Conservation (phyloP, 805 yeast species). For the Jamesozyma jinghongensis region DNA sequence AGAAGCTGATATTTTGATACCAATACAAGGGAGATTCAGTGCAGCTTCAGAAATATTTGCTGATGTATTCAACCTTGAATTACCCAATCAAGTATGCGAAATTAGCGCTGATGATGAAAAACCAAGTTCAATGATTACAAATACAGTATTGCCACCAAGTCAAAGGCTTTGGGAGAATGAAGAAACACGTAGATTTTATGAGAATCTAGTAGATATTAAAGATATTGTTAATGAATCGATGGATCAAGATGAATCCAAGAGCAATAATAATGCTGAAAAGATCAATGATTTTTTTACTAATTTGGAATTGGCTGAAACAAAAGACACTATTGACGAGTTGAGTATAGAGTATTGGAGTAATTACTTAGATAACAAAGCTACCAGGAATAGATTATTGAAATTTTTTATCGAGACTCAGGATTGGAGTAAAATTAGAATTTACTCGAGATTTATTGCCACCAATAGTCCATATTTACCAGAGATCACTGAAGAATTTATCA, state of each 20-base stretch:
- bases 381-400: conserved; percentile 49
- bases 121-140: conserved; percentile 21
- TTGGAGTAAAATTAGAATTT: conserved; percentile 39
- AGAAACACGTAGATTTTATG: conserved; percentile 58
- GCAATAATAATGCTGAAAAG: conserved; percentile 29
- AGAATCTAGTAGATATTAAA: conserved; percentile 38
- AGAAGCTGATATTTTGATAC: conserved; percentile 28
- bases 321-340: conserved; percentile 42
- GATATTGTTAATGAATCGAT: conserved; percentile 25
- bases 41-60: conserved; percentile 37
- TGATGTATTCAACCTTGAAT: conserved; percentile 32
- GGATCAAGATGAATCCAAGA: conserved; percentile 8
- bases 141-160: conserved; percentile 12
- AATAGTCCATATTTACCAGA: conserved; percentile 42
- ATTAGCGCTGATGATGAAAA: conserved; percentile 16
- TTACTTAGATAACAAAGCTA: conserved; percentile 62
- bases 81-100: conserved; percentile 30
- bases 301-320: conserved; percentile 37
- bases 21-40: conserved; percentile 39
- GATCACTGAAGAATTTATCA: conserved; percentile 43
- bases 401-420: conserved; percentile 45
- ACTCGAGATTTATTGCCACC: conserved; percentile 62
- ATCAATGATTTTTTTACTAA: conserved; percentile 37
- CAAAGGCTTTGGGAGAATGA: conserved; percentile 53
- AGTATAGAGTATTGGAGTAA: conserved; percentile 40